A percentile compares a stretch with the other conserved stretches of the same genome.
phyloP scores from a whole-genome alignment of 208 protist species.

The Acanthamoeba lenticulata region DNA sequence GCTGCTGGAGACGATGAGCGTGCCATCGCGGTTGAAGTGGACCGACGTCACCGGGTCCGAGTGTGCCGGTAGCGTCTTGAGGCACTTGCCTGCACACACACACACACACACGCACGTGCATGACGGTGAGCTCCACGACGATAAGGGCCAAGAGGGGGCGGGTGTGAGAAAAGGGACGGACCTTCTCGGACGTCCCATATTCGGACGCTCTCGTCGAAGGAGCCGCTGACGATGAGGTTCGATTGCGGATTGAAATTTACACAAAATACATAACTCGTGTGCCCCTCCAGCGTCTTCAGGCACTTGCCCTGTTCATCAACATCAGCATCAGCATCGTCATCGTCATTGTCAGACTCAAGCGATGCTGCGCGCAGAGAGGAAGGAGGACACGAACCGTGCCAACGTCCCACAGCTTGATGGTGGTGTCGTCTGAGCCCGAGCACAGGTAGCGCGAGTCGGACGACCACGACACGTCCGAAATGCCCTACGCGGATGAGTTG shows the following conservation, averaged over 20 bases:
- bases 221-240: constrained; percentile 89
- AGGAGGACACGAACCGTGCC: constrained; percentile 60
- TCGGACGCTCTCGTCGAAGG: constrained; percentile 89
- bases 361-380: not conserved
- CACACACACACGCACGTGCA: too few relatives aligned
- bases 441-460: constrained; percentile 82
- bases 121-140: too few relatives aligned
- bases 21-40: constrained; percentile 90
- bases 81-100: constrained; percentile 82
- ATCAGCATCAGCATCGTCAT: too few relatives aligned
- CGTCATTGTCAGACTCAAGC: too few relatives aligned
- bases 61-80: constrained; percentile 86
- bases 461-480: constrained; percentile 83
- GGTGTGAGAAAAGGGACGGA: not conserved
- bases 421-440: constrained; percentile 87
- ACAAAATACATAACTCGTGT: constrained; percentile 89
- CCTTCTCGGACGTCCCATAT: constrained; percentile 87
- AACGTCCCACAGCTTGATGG: constrained; percentile 86
- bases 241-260: constrained; percentile 87
- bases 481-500: constrained; percentile 59
- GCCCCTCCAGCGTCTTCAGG: constrained; percentile 84
- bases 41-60: constrained; percentile 89
- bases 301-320: constrained; percentile 63
- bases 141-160: not conserved
- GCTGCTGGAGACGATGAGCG: constrained; percentile 85